Percentiles rank a stretch among this genome's conserved stretches.
phyloP scores from a whole-genome alignment of 192 early-diverging fungal species.

The Jimgerdemannia flammicorona region DNA sequence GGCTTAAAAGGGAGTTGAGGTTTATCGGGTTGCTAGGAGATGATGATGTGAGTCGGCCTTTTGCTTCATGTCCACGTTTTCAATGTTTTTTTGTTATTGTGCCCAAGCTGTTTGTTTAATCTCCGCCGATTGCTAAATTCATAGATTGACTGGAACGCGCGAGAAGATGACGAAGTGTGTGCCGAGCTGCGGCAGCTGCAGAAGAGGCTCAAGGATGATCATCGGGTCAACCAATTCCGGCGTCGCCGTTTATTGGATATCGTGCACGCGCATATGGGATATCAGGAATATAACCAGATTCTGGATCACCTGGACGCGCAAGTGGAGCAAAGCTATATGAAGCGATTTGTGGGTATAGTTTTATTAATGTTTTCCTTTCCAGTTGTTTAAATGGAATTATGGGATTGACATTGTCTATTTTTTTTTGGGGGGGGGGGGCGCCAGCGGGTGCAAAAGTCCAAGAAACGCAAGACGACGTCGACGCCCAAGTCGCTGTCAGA shows the following conservation, averaged over 20 bases:
- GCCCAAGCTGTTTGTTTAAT: background rate
- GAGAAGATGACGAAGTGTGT: conserved; percentile 74
- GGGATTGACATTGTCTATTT: background rate
- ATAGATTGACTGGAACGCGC: conserved; percentile 60
- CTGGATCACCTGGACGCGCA: conserved; percentile 87
- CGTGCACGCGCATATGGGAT: conserved; percentile 70
- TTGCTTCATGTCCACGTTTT: no score
- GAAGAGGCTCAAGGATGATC: conserved; percentile 67
- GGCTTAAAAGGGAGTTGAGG: conserved; percentile 76
- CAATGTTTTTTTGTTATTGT: background rate
- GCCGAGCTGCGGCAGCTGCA: conserved; percentile 66
- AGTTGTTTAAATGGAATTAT: no score
- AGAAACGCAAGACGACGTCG: conserved; percentile 61
- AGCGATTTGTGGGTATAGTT: conserved; percentile 70
- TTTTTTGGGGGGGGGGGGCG: background rate
- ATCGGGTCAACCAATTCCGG: conserved; percentile 59
- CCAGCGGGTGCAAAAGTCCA: conserved; percentile 61
- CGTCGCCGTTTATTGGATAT: conserved; percentile 63
- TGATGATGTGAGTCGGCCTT: conserved; percentile 54
- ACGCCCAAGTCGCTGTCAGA: conserved; percentile 61
- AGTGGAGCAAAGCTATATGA: conserved; percentile 83
- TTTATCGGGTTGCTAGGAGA: conserved; percentile 80
- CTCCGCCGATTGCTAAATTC: background rate
- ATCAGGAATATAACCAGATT: conserved; percentile 84
- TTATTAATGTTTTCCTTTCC: background rate